Percentiles rank a stretch among this genome's conserved stretches.
phyloP scores from a whole-genome alignment of 257 asterid species.

The Capsicum pubescens region DNA sequence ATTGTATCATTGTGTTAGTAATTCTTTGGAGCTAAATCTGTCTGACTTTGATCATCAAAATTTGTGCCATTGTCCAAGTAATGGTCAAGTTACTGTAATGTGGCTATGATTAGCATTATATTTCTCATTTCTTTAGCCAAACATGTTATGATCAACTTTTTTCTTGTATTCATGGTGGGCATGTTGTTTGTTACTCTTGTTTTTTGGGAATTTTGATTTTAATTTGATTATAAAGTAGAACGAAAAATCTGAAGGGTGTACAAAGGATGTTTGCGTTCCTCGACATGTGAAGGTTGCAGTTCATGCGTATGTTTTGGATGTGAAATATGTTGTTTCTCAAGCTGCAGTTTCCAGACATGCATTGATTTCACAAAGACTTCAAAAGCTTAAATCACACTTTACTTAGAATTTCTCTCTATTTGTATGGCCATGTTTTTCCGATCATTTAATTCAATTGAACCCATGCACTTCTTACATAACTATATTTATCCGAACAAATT shows the following conservation, averaged over 20 bases:
- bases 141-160: not conserved
- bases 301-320: conserved; percentile 51
- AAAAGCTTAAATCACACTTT: conserved; percentile 28
- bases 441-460: not conserved
- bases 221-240: too few species aligned
- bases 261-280: conserved; percentile 49
- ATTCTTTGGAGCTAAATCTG: not conserved
- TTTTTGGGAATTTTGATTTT: too few species aligned
- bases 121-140: too few species aligned
- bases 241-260: conserved; percentile 51
- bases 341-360: conserved; percentile 59
- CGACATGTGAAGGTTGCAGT: conserved; percentile 58
- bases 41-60: not conserved
- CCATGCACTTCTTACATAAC: too few species aligned
- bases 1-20: too few species aligned
- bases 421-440: not conserved
- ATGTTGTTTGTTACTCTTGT: not conserved
- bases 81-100: not conserved
- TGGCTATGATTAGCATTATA: not conserved
- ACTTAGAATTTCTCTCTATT: not conserved
- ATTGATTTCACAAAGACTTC: conserved; percentile 49
- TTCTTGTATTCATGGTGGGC: not conserved
- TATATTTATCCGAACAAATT: too few species aligned
- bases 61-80: not conserved
- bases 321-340: conserved; percentile 31